Base-by-base conservation (phyloP, 768 basidiomycete genomes). In the Tricholoma hemisulphureum region DNA sequence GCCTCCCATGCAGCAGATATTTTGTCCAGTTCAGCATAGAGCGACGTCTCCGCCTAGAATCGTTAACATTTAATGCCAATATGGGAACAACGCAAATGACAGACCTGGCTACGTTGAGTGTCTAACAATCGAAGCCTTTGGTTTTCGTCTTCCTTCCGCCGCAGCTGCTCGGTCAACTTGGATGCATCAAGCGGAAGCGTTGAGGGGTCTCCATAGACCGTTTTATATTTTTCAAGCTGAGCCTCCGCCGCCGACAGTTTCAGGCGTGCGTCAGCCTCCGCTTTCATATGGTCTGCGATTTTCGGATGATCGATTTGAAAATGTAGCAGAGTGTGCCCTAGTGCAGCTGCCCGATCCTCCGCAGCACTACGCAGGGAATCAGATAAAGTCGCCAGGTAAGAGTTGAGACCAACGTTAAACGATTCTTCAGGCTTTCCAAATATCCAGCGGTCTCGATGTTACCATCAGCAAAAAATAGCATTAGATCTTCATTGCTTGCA, bases 1-100 rank as follows among this genome's bases (percentile, higher is more conserved):
- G 80, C 74, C 66, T 96, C 93, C 92, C 94, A 98, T 0, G 93
- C 86, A 31, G 85, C 80, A 14, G 94, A 93, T 14, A 99, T 67
- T 60, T 86, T 86, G 59, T 96, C 94, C 6, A 98, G 73, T 72
- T 98, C 95, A 18, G 83, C 77, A 63, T 91, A 96, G 18, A 97
- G 73, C 18, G 89, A 83, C 13, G 85, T 77, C 65, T 93, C 88
- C 3, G 87, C 81, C 86, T 94, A 68, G 14, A 49, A 18, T 21
- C 37, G 49, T 16, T n/a, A 53, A 62, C 48, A 56, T 48, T 53
- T 55, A 58, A 32, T 2, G 55, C 26, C 5, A 66, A 51, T 21
- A 9, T 16, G 39, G 6, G 4, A 43, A 50, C 52, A 18, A 39
- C n/a, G 23, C 2, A 41, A 26, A 14, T n/a, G 14, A 72, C 82